These are phyloP conservation scores for Trypanosoma theileri DNA, from an alignment of 208 protist species.

Conservation along the genomic window DNA sequence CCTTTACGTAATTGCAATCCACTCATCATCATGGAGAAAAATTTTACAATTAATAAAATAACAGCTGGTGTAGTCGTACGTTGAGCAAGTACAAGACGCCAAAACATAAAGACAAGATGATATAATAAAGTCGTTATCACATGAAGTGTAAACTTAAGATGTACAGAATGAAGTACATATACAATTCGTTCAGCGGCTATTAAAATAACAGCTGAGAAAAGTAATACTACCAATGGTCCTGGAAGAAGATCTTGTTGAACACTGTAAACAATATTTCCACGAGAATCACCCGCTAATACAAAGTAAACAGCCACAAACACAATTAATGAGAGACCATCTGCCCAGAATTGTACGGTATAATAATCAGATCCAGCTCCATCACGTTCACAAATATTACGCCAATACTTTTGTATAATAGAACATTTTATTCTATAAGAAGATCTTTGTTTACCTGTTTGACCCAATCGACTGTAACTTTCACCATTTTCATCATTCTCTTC, in stretches of 20 bases:
- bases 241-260: constrained; percentile 71
- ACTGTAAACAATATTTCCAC: constrained; percentile 48
- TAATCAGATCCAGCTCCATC: constrained; percentile 58
- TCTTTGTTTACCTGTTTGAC: not conserved
- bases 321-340: constrained; percentile 37
- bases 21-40: constrained; percentile 48
- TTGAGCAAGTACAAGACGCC: constrained; percentile 22
- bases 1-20: constrained; percentile 51
- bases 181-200: constrained; percentile 62
- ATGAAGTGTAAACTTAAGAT: constrained; percentile 47
- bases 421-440: not conserved
- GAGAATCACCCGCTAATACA: constrained; percentile 32
- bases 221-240: constrained; percentile 59
- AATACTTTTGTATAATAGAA: not conserved
- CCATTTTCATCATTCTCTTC: no score
- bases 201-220: constrained; percentile 52
- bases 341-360: constrained; percentile 50
- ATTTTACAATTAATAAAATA: constrained; percentile 36
- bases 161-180: constrained; percentile 48
- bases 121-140: constrained; percentile 29
- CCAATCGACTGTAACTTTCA: not conserved
- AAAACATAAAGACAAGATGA: constrained; percentile 42
- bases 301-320: constrained; percentile 62
- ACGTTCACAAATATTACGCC: constrained; percentile 24
- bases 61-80: constrained; percentile 27